These are phyloP conservation scores for Solanum infundibuliforme DNA, from an alignment of 257 asterid species.

Conservation along the genomic window DNA sequence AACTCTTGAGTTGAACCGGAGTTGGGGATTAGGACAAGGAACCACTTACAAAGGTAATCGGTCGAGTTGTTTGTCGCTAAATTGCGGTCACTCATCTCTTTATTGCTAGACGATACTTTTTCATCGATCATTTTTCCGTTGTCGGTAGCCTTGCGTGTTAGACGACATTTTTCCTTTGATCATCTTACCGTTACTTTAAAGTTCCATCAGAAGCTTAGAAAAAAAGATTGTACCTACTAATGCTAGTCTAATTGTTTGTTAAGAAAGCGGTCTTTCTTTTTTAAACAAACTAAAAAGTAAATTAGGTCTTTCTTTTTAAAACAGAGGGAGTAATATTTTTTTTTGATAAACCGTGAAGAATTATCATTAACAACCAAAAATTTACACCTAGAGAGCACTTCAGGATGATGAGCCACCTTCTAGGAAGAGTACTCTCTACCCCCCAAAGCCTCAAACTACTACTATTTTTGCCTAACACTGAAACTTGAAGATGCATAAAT, in stretches of 20 bases:
- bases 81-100: background rate
- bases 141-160: background rate
- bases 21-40: background rate
- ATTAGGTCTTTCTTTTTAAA: too few relatives aligned
- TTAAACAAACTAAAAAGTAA: too few relatives aligned
- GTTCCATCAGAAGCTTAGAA: background rate
- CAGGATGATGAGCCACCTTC: too few relatives aligned
- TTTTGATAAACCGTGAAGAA: too few relatives aligned
- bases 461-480: background rate
- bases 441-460: too few relatives aligned
- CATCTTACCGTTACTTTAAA: background rate
- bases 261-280: too few relatives aligned
- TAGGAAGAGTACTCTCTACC: too few relatives aligned
- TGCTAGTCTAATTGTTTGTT: background rate
- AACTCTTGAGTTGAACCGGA: background rate
- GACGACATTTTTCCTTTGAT: background rate
- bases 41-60: too few relatives aligned
- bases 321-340: too few relatives aligned
- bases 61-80: background rate
- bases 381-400: too few relatives aligned
- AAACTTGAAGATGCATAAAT: too few relatives aligned
- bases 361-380: too few relatives aligned
- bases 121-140: background rate
- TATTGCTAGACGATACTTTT: background rate
- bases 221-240: background rate